Conservation (phyloP, 169 alveolate genomes). For the Eimeria maxima region DNA sequence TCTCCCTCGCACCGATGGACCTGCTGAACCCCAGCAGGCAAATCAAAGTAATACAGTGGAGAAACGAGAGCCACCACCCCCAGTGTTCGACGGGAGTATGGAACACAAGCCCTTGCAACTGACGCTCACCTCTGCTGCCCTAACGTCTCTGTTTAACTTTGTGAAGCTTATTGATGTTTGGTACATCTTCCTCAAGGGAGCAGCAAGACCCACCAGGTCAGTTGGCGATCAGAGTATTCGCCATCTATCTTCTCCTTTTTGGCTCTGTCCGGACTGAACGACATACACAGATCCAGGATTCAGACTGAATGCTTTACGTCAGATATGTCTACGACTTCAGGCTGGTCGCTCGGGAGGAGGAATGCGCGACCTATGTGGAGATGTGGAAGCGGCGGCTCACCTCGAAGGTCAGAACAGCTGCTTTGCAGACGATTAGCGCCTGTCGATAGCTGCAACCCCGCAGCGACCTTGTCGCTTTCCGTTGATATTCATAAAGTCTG, state of each 20-base stretch:
- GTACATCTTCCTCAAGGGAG: constrained; percentile 83
- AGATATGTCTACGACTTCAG: not conserved
- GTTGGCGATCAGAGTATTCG: not conserved
- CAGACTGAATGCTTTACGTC: not conserved
- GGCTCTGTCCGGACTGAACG: not conserved
- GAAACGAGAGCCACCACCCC: constrained; percentile 74
- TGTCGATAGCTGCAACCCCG: not conserved
- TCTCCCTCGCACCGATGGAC: constrained; percentile 22
- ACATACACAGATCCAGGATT: not conserved
- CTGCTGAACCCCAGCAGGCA: not conserved
- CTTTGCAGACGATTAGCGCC: not conserved
- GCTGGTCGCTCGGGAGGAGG: constrained; percentile 76
- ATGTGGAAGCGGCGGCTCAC: constrained; percentile 78
- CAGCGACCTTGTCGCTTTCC: not conserved
- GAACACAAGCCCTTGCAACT: constrained; percentile 78
- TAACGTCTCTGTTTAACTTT: constrained; percentile 74
- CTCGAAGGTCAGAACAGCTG: constrained; percentile 19
- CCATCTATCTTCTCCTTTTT: not conserved
- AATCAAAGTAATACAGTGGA: not conserved
- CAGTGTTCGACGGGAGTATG: constrained; percentile 73
- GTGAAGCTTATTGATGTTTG: constrained; percentile 83
- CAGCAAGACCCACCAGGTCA: constrained; percentile 72
- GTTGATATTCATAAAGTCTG: not conserved
- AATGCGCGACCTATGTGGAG: constrained; percentile 77
- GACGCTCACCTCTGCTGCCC: constrained; percentile 62